Conservation (phyloP, 1,284 basidiomycete species). For the Moesziomyces parantarcticus region DNA sequence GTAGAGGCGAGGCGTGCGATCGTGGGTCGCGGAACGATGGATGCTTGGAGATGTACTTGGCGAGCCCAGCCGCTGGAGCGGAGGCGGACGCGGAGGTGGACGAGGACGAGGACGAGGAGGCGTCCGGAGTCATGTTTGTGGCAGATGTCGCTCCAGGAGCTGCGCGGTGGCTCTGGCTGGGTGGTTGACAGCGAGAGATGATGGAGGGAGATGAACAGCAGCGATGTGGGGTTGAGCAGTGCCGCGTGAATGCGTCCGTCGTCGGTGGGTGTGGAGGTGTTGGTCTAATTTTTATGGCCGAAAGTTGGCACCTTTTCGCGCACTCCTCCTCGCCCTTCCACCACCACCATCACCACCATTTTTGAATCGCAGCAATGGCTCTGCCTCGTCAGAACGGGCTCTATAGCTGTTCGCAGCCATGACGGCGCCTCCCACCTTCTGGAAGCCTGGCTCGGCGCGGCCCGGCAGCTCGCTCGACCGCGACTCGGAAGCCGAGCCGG, state of each 20-base stretch:
- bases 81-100: neutral
- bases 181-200: neutral
- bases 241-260: neutral
- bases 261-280: constrained; percentile 32
- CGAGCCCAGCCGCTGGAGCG: constrained; percentile 5
- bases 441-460: constrained; percentile 62
- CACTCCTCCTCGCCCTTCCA: neutral
- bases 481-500: constrained; percentile 6
- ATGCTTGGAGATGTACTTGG: constrained; percentile 33
- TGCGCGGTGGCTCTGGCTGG: no score
- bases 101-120: neutral
- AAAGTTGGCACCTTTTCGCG: constrained; percentile 2
- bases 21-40: constrained; percentile 28
- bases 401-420: neutral
- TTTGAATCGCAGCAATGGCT: neutral
- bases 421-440: constrained; percentile 40
- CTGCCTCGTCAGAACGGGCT: neutral
- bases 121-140: neutral
- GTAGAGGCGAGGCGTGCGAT: constrained; percentile 69
- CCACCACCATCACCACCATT: neutral
- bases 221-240: neutral
- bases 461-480: constrained; percentile 50
- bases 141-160: no score
- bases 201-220: neutral
- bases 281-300: constrained; percentile 31